These are phyloP conservation scores for Hypoxylon lenormandii DNA, from an alignment of 495 filamentous ascomycete genomes.

Conservation along the genomic window DNA sequence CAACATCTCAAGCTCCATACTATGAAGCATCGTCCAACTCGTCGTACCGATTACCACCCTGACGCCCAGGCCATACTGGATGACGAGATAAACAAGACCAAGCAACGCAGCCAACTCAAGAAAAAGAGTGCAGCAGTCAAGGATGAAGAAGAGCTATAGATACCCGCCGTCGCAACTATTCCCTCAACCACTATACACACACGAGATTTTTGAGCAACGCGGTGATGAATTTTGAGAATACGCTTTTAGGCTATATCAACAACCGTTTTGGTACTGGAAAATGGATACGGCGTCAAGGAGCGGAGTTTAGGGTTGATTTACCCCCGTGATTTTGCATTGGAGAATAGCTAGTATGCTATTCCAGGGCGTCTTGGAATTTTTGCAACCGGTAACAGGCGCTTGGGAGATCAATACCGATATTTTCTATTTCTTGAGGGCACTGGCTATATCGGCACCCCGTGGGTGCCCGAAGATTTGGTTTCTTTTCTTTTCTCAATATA, in stretches of 20 bases:
- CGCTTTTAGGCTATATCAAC: slow-evolving; percentile 27
- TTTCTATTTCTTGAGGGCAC: slow-evolving; percentile 28
- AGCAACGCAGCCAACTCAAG: slow-evolving; percentile 41
- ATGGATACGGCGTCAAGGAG: slow-evolving; percentile 24
- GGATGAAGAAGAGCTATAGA: slow-evolving; percentile 22
- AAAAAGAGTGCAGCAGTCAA: slow-evolving; percentile 29
- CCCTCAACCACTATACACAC: slow-evolving; percentile 5
- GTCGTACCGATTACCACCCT: slow-evolving; percentile 48
- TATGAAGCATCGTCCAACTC: slow-evolving; percentile 37
- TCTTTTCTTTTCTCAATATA: slow-evolving; percentile 4
- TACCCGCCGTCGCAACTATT: slow-evolving; percentile 14
- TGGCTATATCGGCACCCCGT: slow-evolving; percentile 8
- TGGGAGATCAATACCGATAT: slow-evolving; percentile 5
- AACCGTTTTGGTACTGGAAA: slow-evolving; percentile 14
- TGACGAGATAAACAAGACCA: slow-evolving; percentile 48
- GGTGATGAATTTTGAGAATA: slow-evolving; percentile 2
- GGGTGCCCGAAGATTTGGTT: not conserved
- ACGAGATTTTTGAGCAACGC: not conserved
- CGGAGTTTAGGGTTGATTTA: slow-evolving; percentile 12
- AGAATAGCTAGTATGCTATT: not conserved
- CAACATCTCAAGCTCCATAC: slow-evolving; percentile 58
- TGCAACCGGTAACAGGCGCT: slow-evolving; percentile 2
- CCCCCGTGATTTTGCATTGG: slow-evolving; percentile 12
- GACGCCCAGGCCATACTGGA: slow-evolving; percentile 46
- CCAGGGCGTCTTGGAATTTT: slow-evolving; percentile 26